Percentiles rank a stretch among this genome's conserved stretches.
phyloP scores from a whole-genome alignment of 495 filamentous ascomycete genomes.

The Rostrohypoxylon terebratum region DNA sequence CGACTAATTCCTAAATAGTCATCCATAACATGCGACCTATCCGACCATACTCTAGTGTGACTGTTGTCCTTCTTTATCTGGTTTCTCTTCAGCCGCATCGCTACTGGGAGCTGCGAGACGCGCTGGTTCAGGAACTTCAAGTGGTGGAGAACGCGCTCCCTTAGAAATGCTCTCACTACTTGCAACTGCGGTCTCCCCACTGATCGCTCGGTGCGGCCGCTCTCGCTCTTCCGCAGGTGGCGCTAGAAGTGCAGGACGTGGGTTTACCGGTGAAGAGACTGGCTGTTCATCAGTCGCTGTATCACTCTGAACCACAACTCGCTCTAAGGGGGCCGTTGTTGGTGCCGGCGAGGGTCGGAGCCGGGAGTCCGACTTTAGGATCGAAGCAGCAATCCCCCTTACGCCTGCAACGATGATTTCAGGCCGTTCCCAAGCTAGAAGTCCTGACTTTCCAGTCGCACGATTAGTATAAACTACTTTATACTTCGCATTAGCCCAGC shows the following conservation, averaged over 20 bases:
- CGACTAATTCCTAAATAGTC: not conserved
- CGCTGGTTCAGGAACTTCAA: conserved; percentile 27
- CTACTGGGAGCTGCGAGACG: conserved; percentile 23
- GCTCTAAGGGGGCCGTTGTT: conserved; percentile 46
- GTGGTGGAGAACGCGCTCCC: conserved; percentile 28
- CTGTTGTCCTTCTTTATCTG: conserved; percentile 10
- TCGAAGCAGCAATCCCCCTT: conserved; percentile 51
- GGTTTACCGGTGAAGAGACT: conserved; percentile 27
- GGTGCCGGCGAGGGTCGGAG: conserved; percentile 34
- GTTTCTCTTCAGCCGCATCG: conserved; percentile 26
- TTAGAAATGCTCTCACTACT: conserved; percentile 31
- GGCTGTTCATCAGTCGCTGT: conserved; percentile 41
- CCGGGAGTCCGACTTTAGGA: conserved; percentile 50
- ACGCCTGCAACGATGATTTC: conserved; percentile 56
- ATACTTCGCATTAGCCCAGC: conserved; percentile 58
- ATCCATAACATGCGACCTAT: conserved; percentile 1
- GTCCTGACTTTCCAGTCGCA: conserved; percentile 45
- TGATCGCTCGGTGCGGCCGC: conserved; percentile 34
- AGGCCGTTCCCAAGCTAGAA: conserved; percentile 58
- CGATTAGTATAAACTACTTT: conserved; percentile 56
- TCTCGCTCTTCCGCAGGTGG: conserved; percentile 36
- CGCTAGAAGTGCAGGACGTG: conserved; percentile 29
- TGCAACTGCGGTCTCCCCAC: conserved; percentile 44
- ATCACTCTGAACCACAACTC: conserved; percentile 45
- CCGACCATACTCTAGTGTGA: not conserved